Conservation (phyloP, 306 rosid species). For the barrel medic (Medicago truncatula) region DNA sequence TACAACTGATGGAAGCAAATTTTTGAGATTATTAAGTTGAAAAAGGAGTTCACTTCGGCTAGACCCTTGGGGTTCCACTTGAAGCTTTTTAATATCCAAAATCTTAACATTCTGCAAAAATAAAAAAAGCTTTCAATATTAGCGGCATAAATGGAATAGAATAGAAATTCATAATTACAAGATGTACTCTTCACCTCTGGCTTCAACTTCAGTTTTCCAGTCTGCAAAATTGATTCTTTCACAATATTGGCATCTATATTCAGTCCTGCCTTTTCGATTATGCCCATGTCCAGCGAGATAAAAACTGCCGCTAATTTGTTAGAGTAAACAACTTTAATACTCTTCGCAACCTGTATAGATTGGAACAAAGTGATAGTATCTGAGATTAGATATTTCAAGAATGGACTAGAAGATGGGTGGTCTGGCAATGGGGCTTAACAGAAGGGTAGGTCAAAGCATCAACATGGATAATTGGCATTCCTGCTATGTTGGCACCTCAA, state of each 20-base stretch:
- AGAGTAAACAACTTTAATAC: conserved; percentile 65
- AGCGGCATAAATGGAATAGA: conserved; percentile 27
- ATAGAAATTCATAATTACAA: conserved; percentile 25
- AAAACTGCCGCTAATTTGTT: conserved; percentile 63
- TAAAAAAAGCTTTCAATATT: conserved; percentile 33
- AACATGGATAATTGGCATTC: background rate
- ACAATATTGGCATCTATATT: conserved; percentile 76
- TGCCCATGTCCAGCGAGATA: conserved; percentile 72
- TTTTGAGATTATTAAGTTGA: conserved; percentile 71
- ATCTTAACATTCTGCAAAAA: conserved; percentile 74
- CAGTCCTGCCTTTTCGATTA: conserved; percentile 67
- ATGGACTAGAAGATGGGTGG: conserved; percentile 7
- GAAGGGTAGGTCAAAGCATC: conserved; percentile 12
- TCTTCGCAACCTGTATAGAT: conserved; percentile 73
- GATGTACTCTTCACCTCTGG: conserved; percentile 63
- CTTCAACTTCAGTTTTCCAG: conserved; percentile 78
- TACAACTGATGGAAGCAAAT: conserved; percentile 71
- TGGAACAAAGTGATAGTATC: conserved; percentile 9
- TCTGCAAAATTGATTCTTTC: conserved; percentile 69
- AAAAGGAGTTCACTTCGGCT: conserved; percentile 75
- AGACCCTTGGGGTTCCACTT: conserved; percentile 60
- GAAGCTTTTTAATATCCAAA: conserved; percentile 70
- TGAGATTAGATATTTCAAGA: conserved; percentile 11
- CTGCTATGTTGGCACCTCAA: background rate
- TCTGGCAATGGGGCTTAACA: background rate